A percentile compares a stretch with the other conserved stretches of the same genome.
Evolutionary conservation across 2,329 filamentous ascomycete genomes (phyloP).

Genomic region (Microdochium trichocladiopsis): DNA sequence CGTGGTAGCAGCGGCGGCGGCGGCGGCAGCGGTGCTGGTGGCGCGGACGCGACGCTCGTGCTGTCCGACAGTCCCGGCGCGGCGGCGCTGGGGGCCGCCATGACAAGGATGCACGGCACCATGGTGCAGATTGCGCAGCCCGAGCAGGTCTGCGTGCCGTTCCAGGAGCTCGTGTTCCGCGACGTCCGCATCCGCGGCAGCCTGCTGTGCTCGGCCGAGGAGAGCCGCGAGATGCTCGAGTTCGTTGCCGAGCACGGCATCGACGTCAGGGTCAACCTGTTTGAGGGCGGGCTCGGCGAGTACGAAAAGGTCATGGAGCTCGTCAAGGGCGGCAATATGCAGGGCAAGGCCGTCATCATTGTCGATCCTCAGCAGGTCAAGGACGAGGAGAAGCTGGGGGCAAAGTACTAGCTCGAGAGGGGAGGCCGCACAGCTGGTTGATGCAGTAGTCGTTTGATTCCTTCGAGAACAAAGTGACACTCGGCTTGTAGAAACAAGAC

Average conservation of each 20-base stretch:
- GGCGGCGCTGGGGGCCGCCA: constrained; percentile 39
- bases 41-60: constrained; percentile 45
- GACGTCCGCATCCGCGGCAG: constrained; percentile 19
- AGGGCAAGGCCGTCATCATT: constrained; percentile 46
- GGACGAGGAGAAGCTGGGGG: constrained; percentile 11
- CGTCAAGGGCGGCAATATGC: constrained; percentile 43
- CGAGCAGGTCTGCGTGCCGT: constrained; percentile 54
- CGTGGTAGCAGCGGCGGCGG: too few relatives aligned
- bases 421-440: neutral
- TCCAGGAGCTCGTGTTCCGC: constrained; percentile 40
- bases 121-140: constrained; percentile 54
- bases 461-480: too few relatives aligned
- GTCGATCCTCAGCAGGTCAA: constrained; percentile 35
- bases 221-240: constrained; percentile 39
- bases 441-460: too few relatives aligned
- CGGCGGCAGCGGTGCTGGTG: too few relatives aligned
- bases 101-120: constrained; percentile 52
- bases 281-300: constrained; percentile 41
- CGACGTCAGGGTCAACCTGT: constrained; percentile 40
- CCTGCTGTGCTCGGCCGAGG: constrained; percentile 31
- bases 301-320: constrained; percentile 41
- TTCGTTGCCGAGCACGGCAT: constrained; percentile 37
- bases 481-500: too few relatives aligned
- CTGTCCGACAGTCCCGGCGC: constrained; percentile 44
- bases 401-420: constrained; percentile 3